Percentiles rank a stretch among this genome's conserved stretches.
Evolutionary conservation across 208 protist species (phyloP).

Genomic region (Wallacemonas sp.): DNA sequence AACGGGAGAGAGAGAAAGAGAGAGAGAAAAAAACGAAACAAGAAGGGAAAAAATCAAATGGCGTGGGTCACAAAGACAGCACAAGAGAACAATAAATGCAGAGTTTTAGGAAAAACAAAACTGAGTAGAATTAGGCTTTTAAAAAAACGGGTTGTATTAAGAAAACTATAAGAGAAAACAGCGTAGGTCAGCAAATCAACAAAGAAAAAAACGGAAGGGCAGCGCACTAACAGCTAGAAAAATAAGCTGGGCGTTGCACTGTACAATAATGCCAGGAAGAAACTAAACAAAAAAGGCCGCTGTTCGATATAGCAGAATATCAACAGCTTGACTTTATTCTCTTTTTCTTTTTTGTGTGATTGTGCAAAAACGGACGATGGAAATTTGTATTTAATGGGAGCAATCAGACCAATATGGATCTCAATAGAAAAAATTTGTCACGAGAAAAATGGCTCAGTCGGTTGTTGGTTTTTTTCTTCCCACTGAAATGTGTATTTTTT

Average conservation of each 20-base stretch:
- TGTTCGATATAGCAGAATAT: neutral
- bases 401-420: too few species aligned
- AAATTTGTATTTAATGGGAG: too few species aligned
- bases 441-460: too few species aligned
- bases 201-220: slow-evolving; percentile 6
- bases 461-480: neutral
- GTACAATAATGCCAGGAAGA: too few species aligned
- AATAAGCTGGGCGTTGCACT: neutral
- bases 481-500: neutral
- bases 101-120: too few species aligned
- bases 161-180: too few species aligned
- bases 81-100: too few species aligned
- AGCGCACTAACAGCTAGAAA: neutral
- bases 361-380: neutral
- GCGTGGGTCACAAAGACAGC: too few species aligned
- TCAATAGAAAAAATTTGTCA: too few species aligned
- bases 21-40: neutral
- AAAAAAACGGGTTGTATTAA: too few species aligned
- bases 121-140: too few species aligned
- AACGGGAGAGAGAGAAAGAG: neutral
- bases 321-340: neutral
- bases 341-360: neutral
- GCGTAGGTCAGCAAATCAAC: too few species aligned
- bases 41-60: slow-evolving; percentile 1
- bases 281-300: neutral